Conservation (phyloP, 306 rosid genomes). For the Mimosa pudica region DNA sequence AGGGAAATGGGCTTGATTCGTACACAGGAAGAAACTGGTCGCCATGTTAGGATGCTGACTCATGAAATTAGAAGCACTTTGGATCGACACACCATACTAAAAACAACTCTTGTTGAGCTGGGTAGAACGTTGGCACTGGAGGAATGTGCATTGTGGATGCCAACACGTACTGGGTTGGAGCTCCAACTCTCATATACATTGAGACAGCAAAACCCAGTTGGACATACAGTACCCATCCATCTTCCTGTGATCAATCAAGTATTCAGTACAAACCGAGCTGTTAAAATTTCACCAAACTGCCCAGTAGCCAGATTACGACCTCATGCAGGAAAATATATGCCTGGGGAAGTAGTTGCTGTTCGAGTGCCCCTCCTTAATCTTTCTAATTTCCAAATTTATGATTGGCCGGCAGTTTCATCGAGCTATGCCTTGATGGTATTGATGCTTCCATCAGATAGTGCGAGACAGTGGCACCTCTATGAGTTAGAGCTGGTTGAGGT, state of each 20-base stretch:
- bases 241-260: constrained; percentile 89
- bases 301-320: constrained; percentile 91
- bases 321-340: constrained; percentile 58
- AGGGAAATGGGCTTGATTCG: constrained; percentile 84
- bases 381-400: constrained; percentile 93
- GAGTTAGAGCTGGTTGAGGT: constrained; percentile 98
- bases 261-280: constrained; percentile 71
- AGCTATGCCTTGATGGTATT: constrained; percentile 97
- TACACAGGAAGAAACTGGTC: constrained; percentile 81
- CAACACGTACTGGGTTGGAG: constrained; percentile 90
- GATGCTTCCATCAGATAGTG: constrained; percentile 94
- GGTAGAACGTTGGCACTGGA: constrained; percentile 92
- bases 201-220: constrained; percentile 92
- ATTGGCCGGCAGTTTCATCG: constrained; percentile 94
- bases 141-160: constrained; percentile 99
- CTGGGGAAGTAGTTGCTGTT: constrained; percentile 94
- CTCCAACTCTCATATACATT: constrained; percentile 94
- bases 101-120: constrained; percentile 71
- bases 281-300: constrained; percentile 72
- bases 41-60: constrained; percentile 84
- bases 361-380: constrained; percentile 94
- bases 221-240: constrained; percentile 87
- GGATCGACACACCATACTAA: constrained; percentile 73
- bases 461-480: constrained; percentile 89
- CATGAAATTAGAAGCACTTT: constrained; percentile 83